A percentile compares a stretch with the other conserved stretches of the same genome.
These are phyloP conservation scores for Setomelanomma holmii DNA, from an alignment of 2,329 filamentous ascomycete species.

Conservation along the genomic window DNA sequence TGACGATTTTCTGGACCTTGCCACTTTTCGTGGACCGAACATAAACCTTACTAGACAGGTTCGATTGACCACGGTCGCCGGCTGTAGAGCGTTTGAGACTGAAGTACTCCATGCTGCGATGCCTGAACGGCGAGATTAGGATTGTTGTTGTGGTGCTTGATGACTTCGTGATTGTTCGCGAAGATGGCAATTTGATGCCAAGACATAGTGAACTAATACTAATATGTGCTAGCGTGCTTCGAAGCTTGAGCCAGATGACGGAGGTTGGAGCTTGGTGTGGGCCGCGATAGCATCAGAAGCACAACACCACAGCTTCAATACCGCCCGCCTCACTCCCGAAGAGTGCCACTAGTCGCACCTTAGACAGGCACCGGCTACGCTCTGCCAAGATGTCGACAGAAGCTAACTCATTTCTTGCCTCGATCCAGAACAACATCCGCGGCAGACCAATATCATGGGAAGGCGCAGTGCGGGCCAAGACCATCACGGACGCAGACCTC, in stretches of 20 bases:
- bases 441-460: slow-evolving; percentile 97
- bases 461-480: slow-evolving; percentile 89
- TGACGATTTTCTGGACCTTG: slow-evolving; percentile 98
- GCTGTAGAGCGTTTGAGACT: slow-evolving; percentile 66
- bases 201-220: slow-evolving; percentile 22
- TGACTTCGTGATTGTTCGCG: slow-evolving; percentile 26
- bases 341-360: not conserved
- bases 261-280: slow-evolving; percentile 40
- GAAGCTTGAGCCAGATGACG: slow-evolving; percentile 40
- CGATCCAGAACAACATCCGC: slow-evolving; percentile 96
- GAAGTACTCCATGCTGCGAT: slow-evolving; percentile 44
- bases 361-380: not conserved
- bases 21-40: slow-evolving; percentile 93
- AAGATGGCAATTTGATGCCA: slow-evolving; percentile 37
- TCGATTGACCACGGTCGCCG: slow-evolving; percentile 66
- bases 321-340: not conserved
- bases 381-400: slow-evolving; percentile 80
- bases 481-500: slow-evolving; percentile 91
- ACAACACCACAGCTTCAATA: slow-evolving; percentile 35
- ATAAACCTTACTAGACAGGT: slow-evolving; percentile 94
- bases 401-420: slow-evolving; percentile 84
- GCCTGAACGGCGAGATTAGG: not conserved
- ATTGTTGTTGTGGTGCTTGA: not conserved
- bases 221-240: not conserved
- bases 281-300: slow-evolving; percentile 39